Evolutionary conservation across 129 eudicot genomes (phyloP).

Genomic region (Ambrosia artemisiifolia): DNA sequence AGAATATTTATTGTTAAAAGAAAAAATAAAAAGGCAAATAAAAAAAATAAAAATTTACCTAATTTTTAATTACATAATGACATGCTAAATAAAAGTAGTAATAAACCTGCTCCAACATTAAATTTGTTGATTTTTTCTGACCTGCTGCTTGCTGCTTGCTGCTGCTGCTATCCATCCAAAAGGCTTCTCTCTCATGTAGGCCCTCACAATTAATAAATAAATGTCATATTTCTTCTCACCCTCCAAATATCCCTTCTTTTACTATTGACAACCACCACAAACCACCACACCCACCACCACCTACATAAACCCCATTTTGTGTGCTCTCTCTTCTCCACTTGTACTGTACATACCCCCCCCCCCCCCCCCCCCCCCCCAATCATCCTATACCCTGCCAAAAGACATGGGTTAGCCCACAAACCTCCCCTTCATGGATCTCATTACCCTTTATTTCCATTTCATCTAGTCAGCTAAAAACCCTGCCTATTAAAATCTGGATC

Average conservation of each 20-base stretch:
- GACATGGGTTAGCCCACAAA: conserved; percentile 15
- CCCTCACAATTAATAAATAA: background rate
- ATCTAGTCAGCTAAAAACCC: background rate
- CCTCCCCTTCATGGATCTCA: background rate
- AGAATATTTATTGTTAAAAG: too few relatives aligned
- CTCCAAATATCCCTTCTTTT: background rate
- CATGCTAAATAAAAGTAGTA: too few relatives aligned
- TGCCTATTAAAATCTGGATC: conserved; percentile 62
- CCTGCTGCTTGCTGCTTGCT: background rate
- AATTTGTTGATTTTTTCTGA: background rate
- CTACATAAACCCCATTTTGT: background rate
- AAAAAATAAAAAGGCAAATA: too few relatives aligned
- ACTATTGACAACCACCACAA: conserved; percentile 1
- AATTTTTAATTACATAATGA: too few relatives aligned
- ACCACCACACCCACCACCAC: conserved; percentile 1
- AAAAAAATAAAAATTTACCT: too few relatives aligned
- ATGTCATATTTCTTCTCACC: background rate
- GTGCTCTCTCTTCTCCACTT: background rate
- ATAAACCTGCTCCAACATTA: background rate
- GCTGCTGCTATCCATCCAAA: background rate
- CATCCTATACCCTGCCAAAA: conserved; percentile 10
- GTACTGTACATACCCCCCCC: background rate
- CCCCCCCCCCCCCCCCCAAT: background rate
- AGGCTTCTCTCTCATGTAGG: background rate
- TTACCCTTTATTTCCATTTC: background rate